Evolutionary conservation across 352 stramenopile genomes (phyloP).

Genomic region (Pythium rhizo-oryzae): DNA sequence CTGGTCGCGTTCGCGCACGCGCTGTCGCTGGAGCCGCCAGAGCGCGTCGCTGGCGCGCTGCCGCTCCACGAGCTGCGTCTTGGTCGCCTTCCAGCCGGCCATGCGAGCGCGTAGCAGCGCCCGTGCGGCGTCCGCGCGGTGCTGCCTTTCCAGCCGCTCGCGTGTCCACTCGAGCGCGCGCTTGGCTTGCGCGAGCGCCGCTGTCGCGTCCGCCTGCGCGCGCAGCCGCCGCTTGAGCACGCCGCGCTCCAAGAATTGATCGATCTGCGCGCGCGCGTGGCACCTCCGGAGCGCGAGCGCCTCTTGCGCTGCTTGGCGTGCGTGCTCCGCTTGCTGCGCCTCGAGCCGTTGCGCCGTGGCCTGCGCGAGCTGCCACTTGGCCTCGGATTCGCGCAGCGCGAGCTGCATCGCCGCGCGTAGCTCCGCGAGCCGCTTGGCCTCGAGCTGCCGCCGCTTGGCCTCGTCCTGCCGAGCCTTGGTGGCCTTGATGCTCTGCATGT

Average conservation of each 20-base stretch:
- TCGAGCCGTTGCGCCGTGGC: constrained; percentile 4
- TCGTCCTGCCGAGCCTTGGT: constrained; percentile 52
- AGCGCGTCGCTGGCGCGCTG: constrained; percentile 8
- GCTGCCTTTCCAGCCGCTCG: constrained; percentile 10
- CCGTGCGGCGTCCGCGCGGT: constrained; percentile 7
- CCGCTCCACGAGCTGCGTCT: not conserved
- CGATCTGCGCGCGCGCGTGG: constrained; percentile 11
- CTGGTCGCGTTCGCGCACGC: not conserved
- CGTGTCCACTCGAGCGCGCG: not conserved
- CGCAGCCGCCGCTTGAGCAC: constrained; percentile 19
- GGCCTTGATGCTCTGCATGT: constrained; percentile 49
- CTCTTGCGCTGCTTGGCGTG: not conserved
- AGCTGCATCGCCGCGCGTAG: constrained; percentile 38
- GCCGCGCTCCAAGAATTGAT: constrained; percentile 19
- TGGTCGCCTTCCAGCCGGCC: constrained; percentile 21
- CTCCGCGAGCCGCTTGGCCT: constrained; percentile 39
- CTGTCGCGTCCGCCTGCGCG: constrained; percentile 5
- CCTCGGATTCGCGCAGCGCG: constrained; percentile 42
- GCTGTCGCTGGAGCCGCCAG: constrained; percentile 6
- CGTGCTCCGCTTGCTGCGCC: not conserved
- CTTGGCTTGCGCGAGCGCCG: constrained; percentile 7
- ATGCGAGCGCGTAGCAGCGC: constrained; percentile 13
- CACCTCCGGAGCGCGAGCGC: not conserved
- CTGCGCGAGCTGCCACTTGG: constrained; percentile 37
- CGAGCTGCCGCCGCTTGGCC: constrained; percentile 39